Conservation (phyloP, 768 basidiomycete genomes). For the Podaxis sp. region DNA sequence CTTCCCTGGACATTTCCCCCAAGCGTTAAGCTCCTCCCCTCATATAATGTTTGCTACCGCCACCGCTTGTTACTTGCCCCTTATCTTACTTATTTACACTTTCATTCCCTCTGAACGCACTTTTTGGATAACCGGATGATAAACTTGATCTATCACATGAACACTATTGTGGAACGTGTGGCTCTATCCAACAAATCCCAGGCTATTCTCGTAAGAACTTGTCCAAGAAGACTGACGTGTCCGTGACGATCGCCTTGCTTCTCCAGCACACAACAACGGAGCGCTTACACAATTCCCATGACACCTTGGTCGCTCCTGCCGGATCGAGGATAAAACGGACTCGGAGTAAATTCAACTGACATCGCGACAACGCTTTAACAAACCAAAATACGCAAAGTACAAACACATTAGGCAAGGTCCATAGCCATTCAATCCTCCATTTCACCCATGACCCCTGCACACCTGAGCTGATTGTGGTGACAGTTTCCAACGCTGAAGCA, state of each 20-base stretch:
- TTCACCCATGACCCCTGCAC: slow-evolving; percentile 12
- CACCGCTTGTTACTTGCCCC: slow-evolving; percentile 11
- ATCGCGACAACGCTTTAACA: not conserved
- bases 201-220: not conserved
- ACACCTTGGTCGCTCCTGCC: not conserved
- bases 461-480: slow-evolving; percentile 12
- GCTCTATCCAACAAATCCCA: not conserved
- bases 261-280: not conserved
- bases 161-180: not conserved
- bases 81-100: slow-evolving; percentile 11
- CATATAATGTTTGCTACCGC: slow-evolving; percentile 12
- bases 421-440: not conserved
- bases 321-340: no score
- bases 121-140: slow-evolving; percentile 11
- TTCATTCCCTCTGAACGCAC: not conserved
- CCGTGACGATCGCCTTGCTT: not conserved
- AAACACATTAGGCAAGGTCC: not conserved
- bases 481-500: not conserved
- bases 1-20: slow-evolving; percentile 6
- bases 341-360: not conserved
- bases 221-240: not conserved
- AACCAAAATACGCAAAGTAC: not conserved
- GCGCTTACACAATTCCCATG: not conserved
- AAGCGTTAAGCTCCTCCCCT: not conserved
- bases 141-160: slow-evolving; percentile 5